Evolutionary conservation across 129 eudicot species (phyloP).

Genomic region (Chrysanthemum makinoi): DNA sequence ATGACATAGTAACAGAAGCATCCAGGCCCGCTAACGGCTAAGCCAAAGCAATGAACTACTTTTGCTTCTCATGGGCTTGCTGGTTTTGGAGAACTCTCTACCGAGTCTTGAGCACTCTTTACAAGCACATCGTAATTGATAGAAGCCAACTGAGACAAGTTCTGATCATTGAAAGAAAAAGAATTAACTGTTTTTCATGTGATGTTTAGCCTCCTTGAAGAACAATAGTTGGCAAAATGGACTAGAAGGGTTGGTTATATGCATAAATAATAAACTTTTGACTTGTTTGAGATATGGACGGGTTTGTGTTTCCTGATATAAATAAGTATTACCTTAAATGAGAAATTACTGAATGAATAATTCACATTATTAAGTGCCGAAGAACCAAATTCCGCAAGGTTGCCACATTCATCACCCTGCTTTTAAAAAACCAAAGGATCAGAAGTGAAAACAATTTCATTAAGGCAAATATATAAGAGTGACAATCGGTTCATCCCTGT

Average conservation of each 20-base stretch:
- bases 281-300: not conserved
- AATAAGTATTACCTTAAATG: slow-evolving; percentile 64
- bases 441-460: slow-evolving; percentile 7
- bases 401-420: slow-evolving; percentile 93
- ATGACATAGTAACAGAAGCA: slow-evolving; percentile 5
- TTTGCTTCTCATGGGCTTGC: slow-evolving; percentile 32
- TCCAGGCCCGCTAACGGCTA: slow-evolving; percentile 19
- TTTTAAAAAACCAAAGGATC: slow-evolving; percentile 18
- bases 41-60: slow-evolving; percentile 5
- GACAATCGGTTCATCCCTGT: not conserved
- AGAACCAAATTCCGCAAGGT: slow-evolving; percentile 70
- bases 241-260: not conserved
- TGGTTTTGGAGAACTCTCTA: slow-evolving; percentile 34
- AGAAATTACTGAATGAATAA: slow-evolving; percentile 96
- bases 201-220: not conserved
- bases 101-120: slow-evolving; percentile 59
- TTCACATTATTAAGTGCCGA: slow-evolving; percentile 46
- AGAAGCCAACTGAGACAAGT: slow-evolving; percentile 88
- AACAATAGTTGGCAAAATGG: slow-evolving; percentile 7
- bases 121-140: slow-evolving; percentile 79
- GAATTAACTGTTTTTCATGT: not conserved
- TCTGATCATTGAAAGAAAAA: slow-evolving; percentile 44
- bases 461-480: slow-evolving; percentile 5
- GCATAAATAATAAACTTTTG: not conserved
- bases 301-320: not conserved